These are phyloP conservation scores for Trichoderma aggressivum DNA, from an alignment of 2,329 filamentous ascomycete genomes.

Conservation along the genomic window DNA sequence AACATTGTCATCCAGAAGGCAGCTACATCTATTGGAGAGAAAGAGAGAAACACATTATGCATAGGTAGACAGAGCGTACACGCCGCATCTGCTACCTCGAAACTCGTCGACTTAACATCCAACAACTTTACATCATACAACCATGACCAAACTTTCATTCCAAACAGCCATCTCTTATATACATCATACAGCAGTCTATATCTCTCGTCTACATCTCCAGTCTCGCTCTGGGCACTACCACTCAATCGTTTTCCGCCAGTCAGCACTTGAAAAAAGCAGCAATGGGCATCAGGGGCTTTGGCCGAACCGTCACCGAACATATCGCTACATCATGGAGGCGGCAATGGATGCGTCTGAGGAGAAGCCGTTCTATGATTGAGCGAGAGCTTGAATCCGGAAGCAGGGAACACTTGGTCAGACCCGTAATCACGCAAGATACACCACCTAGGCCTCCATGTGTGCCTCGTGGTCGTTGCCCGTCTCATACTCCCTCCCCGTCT, in stretches of 20 bases:
- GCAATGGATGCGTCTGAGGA: neutral
- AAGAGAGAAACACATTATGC: neutral
- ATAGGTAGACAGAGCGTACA: neutral
- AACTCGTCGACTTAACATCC: neutral
- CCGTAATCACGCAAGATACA: neutral
- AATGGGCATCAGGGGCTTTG: neutral
- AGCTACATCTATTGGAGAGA: neutral
- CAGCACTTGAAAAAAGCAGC: neutral
- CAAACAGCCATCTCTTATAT: neutral
- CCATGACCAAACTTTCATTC: neutral
- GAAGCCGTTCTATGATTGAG: neutral
- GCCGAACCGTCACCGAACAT: neutral
- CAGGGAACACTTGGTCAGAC: neutral
- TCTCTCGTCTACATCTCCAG: neutral
- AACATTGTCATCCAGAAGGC: neutral
- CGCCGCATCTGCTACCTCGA: neutral
- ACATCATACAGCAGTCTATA: neutral
- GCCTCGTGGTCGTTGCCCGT: no score
- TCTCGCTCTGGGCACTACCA: slow-evolving; percentile 21
- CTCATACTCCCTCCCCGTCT: no score
- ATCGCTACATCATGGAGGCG: neutral
- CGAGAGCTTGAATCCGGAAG: neutral
- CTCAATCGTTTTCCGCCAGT: neutral
- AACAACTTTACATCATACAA: neutral
- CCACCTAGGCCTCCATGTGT: no score